A percentile compares a stretch with the other conserved stretches of the same genome.
Evolutionary conservation across 2,329 filamentous ascomycete genomes (phyloP).

Genomic region (Colletotrichum somersetense): DNA sequence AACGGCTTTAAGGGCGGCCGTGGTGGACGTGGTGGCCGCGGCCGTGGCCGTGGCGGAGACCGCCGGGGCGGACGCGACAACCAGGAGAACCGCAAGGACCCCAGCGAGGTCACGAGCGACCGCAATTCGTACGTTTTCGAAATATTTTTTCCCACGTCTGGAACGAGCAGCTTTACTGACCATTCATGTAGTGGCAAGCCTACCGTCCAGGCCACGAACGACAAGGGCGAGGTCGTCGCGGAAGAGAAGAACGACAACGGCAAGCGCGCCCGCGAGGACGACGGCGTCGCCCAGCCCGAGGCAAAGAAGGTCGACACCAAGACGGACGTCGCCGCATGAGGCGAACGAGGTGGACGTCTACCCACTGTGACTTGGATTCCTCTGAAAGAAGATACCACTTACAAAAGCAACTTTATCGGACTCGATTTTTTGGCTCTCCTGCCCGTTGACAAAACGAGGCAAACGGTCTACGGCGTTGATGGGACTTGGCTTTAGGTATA

Average conservation of each 20-base stretch:
- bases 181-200: constrained; percentile 49
- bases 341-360: constrained; percentile 15
- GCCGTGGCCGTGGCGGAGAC: constrained; percentile 54
- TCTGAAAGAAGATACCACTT: constrained; percentile 41
- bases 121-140: constrained; percentile 50
- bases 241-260: constrained; percentile 51
- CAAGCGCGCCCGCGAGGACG: constrained; percentile 70
- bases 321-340: constrained; percentile 47
- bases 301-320: constrained; percentile 74
- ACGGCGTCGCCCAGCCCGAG: constrained; percentile 60
- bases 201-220: constrained; percentile 61
- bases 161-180: constrained; percentile 23
- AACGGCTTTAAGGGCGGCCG: constrained; percentile 65
- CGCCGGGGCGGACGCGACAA: constrained; percentile 53
- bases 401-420: constrained; percentile 41
- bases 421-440: constrained; percentile 39
- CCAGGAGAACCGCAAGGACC: constrained; percentile 52
- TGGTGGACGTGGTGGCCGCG: constrained; percentile 57
- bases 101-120: constrained; percentile 48
- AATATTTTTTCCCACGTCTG: not conserved
- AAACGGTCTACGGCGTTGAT: constrained; percentile 41
- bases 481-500: constrained; percentile 39
- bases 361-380: constrained; percentile 4
- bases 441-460: constrained; percentile 31
- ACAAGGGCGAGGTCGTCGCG: constrained; percentile 51